Base-by-base conservation (phyloP, 192 early-diverging fungal genomes). In the Coemansia sp. region DNA sequence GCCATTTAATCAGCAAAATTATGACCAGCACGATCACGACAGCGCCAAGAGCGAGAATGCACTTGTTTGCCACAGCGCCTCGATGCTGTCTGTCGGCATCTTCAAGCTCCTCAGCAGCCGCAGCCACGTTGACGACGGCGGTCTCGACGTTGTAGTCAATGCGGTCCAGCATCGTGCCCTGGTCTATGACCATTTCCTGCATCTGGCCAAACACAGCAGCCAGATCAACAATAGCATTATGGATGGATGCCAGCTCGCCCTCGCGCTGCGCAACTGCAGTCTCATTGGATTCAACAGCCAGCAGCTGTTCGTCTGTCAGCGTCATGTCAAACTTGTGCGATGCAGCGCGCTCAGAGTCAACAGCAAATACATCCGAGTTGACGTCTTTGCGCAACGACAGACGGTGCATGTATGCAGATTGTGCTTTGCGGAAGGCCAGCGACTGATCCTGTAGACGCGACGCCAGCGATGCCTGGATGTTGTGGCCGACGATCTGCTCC, bases 81-180 rank as follows among this genome's bases (percentile, higher is more conserved):
- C 89, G 90, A 80, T 96, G 94, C 73, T 92, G 91, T 54, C 81
- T 83, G 38, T 87, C 85, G 15, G 86, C 94, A 83, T 90, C 72
- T 50, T 87, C 82, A 51, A 98, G 85, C 71, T 98, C 88, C 42
- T 87, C 86, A 47, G 90, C 90, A 3, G 93, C 97, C 4, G 88
- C 81, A 61, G 93, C 87, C n/a, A 94, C 82, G 63, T 92, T 84
- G 26, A 90, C 82, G 15, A 72, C 85, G 8, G 90, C 88, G 60
- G 90, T 88, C 65, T 97, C 97, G 59, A 98, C 88, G 68, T 98
- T 97, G 74, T 89, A 98, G 75, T 98, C 97, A 60, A 98, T 97
- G 25, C 97, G 86, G 78, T 98, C 97, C 21, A 98, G 83, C 60
- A 98, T 71, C 5, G 97, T 93, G 14, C 97, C 97, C 73, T 98